Percentiles rank a stretch among this genome's conserved stretches.
Conservation (phyloP, 495 filamentous ascomycete genomes). For the Hypoxylon lienhwacheense region DNA sequence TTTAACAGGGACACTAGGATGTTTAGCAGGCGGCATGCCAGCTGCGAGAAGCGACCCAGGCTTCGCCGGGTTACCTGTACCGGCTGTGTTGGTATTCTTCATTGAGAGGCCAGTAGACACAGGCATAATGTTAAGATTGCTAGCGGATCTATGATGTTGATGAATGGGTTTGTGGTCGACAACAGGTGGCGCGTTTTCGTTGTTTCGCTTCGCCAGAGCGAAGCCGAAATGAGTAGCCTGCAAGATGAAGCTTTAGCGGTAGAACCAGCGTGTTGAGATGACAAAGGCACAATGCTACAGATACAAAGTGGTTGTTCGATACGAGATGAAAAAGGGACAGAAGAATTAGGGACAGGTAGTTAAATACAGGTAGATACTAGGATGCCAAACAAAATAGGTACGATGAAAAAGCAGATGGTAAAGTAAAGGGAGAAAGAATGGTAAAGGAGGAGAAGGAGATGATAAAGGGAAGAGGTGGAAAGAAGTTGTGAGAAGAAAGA, state of each 20-base stretch:
- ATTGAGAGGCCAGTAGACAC: slow-evolving; percentile 57
- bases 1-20: slow-evolving; percentile 28
- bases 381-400: too few species aligned
- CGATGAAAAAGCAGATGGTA: too few species aligned
- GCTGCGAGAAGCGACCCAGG: slow-evolving; percentile 16
- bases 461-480: background rate
- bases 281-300: background rate
- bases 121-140: slow-evolving; percentile 60
- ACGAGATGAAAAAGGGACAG: background rate
- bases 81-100: slow-evolving; percentile 70
- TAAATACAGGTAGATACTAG: background rate
- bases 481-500: too few species aligned
- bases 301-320: background rate
- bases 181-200: slow-evolving; percentile 69
- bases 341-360: background rate
- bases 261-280: too few species aligned
- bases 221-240: slow-evolving; percentile 74
- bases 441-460: background rate
- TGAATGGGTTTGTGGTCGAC: slow-evolving; percentile 66
- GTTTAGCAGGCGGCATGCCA: background rate
- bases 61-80: slow-evolving; percentile 73
- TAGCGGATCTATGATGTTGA: slow-evolving; percentile 79
- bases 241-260: slow-evolving; percentile 20
- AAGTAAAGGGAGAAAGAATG: background rate
- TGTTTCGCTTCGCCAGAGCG: slow-evolving; percentile 57